phyloP scores from a whole-genome alignment of 768 basidiomycete species.

The Hygrophoropsis aurantiaca region DNA sequence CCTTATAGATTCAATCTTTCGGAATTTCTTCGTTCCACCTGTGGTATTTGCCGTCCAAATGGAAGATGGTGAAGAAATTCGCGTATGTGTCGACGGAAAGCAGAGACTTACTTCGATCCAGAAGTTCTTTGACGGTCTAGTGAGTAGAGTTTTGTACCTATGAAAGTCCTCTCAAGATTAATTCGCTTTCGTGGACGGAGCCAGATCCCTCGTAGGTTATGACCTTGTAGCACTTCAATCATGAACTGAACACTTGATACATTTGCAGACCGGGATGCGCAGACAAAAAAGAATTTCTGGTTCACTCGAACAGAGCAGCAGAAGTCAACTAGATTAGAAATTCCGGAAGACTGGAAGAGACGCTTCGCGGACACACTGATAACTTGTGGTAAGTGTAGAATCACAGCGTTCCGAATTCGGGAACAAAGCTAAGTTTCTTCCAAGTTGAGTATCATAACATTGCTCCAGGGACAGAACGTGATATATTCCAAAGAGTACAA shows the following conservation, averaged over 20 bases:
- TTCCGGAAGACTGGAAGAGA: constrained; percentile 53
- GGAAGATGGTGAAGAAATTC: constrained; percentile 38
- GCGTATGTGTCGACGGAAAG: constrained; percentile 54
- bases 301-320: constrained; percentile 51
- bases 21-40: constrained; percentile 55
- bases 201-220: constrained; percentile 55
- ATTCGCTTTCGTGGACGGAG: constrained; percentile 8
- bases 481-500: constrained; percentile 83
- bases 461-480: constrained; percentile 59
- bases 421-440: too few species aligned
- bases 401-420: background rate
- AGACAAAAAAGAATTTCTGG: constrained; percentile 63
- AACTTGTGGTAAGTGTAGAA: constrained; percentile 57
- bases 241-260: constrained; percentile 16
- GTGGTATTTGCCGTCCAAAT: constrained; percentile 45
- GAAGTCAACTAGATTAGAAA: constrained; percentile 44
- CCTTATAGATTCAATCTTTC: constrained; percentile 50
- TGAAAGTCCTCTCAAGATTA: background rate
- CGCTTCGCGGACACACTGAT: constrained; percentile 56
- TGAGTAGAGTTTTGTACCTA: constrained; percentile 14
- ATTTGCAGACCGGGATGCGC: constrained; percentile 50
- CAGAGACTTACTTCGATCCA: constrained; percentile 49
- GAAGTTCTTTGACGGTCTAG: constrained; percentile 47
- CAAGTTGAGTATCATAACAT: constrained; percentile 70
- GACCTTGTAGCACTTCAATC: constrained; percentile 7